These are phyloP conservation scores for Diphasiastrum complanatum DNA, from an alignment of 83 land plant species.

Conservation along the genomic window DNA sequence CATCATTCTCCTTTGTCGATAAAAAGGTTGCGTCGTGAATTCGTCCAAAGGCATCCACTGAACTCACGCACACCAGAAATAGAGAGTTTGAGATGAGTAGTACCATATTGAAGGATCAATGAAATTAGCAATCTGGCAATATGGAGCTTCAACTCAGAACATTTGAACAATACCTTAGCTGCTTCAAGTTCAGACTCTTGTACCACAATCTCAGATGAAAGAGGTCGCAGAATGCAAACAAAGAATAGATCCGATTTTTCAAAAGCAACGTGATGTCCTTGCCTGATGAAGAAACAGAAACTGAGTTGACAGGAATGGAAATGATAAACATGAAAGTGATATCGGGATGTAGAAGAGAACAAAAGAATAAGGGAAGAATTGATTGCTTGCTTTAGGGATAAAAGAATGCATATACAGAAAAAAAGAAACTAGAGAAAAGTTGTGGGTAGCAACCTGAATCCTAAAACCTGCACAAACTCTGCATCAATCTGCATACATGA, in stretches of 20 bases:
- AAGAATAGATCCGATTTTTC: slow-evolving; percentile 57
- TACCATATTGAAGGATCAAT: neutral
- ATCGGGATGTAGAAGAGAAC: neutral
- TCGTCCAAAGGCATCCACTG: slow-evolving; percentile 53
- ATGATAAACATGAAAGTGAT: neutral
- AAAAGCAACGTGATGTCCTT: slow-evolving; percentile 41
- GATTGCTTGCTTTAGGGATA: neutral
- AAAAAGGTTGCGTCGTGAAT: slow-evolving; percentile 31
- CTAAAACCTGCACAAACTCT: slow-evolving; percentile 32
- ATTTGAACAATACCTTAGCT: slow-evolving; percentile 37
- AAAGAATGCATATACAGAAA: neutral
- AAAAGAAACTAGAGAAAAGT: neutral
- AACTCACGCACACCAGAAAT: neutral
- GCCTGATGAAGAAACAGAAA: slow-evolving; percentile 21
- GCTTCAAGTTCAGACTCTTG: slow-evolving; percentile 48
- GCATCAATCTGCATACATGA: slow-evolving; percentile 29
- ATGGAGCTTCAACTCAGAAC: neutral
- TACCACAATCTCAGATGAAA: slow-evolving; percentile 34
- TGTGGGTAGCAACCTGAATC: slow-evolving; percentile 29
- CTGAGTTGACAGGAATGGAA: neutral
- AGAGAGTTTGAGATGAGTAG: neutral
- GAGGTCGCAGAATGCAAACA: slow-evolving; percentile 45
- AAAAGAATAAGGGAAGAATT: neutral
- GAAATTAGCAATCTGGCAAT: slow-evolving; percentile 1
- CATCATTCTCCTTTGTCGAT: slow-evolving; percentile 17